Conservation (phyloP, 495 filamentous ascomycete genomes). For the Penicillium dipodomyicola region DNA sequence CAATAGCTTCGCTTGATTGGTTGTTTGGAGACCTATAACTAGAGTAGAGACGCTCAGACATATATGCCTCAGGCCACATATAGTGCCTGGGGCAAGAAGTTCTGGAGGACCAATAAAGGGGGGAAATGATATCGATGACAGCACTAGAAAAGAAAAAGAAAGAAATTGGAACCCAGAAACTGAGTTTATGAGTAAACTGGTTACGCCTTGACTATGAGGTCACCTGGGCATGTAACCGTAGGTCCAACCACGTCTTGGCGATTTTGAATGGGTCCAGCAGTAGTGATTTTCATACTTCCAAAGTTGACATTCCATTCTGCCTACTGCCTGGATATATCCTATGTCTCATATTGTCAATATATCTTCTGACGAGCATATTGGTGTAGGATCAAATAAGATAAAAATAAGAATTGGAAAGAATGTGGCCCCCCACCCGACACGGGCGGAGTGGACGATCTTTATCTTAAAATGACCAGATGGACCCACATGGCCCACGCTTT, state of each 20-base stretch:
- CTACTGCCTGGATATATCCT: background rate
- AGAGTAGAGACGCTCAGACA: too few relatives aligned
- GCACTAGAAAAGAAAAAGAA: too few relatives aligned
- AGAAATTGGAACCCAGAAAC: background rate
- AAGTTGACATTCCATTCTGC: background rate
- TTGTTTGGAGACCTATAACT: too few relatives aligned
- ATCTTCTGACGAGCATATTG: background rate
- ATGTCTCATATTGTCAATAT: too few relatives aligned
- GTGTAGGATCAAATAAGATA: background rate
- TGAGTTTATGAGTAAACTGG: background rate
- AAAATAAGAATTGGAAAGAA: background rate
- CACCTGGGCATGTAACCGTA: background rate
- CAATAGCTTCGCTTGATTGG: background rate
- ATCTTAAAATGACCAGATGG: background rate
- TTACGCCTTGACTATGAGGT: background rate
- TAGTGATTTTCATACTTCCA: background rate
- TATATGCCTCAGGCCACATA: too few relatives aligned
- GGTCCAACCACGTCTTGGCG: background rate
- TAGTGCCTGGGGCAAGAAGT: too few relatives aligned
- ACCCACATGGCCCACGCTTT: background rate
- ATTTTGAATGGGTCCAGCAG: background rate
- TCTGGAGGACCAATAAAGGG: too few relatives aligned
- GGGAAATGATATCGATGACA: too few relatives aligned
- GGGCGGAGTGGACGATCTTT: conserved; percentile 1
- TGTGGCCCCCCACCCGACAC: background rate